Conservation (phyloP, 2,329 filamentous ascomycete genomes). For the Diplocarpon rosae region DNA sequence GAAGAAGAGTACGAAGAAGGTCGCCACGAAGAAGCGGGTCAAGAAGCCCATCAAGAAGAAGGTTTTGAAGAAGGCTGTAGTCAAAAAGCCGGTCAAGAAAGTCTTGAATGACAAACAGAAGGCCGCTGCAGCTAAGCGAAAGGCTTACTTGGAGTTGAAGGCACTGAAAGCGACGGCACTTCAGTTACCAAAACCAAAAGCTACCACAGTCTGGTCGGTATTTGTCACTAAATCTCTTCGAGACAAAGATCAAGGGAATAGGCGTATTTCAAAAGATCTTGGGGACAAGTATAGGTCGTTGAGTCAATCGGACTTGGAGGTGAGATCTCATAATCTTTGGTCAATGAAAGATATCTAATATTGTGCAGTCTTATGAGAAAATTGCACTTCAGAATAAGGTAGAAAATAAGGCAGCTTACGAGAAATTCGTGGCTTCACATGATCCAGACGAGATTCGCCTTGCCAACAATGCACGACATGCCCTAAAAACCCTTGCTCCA, state of each 20-base stretch:
- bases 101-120: slow-evolving; percentile 15
- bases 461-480: slow-evolving; percentile 46
- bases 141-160: not conserved
- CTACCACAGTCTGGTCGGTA: slow-evolving; percentile 19
- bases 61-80: slow-evolving; percentile 5
- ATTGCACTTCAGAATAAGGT: slow-evolving; percentile 36
- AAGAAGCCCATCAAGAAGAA: slow-evolving; percentile 13
- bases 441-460: slow-evolving; percentile 44
- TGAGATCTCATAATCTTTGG: slow-evolving; percentile 15
- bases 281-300: slow-evolving; percentile 27
- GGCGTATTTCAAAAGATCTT: slow-evolving; percentile 6
- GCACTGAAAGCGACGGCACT: slow-evolving; percentile 11
- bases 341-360: slow-evolving; percentile 6
- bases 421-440: slow-evolving; percentile 43
- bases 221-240: slow-evolving; percentile 1
- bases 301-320: slow-evolving; percentile 28
- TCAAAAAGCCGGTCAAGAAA: not conserved
- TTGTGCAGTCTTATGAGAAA: slow-evolving; percentile 40
- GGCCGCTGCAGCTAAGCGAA: not conserved
- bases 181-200: slow-evolving; percentile 28
- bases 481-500: slow-evolving; percentile 13
- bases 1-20: slow-evolving; percentile 14
- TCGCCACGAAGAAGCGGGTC: slow-evolving; percentile 19
- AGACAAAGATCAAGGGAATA: not conserved
- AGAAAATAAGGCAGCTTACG: slow-evolving; percentile 33